Base-by-base conservation (phyloP, 768 basidiomycete species). In the Naganishia kalamii region DNA sequence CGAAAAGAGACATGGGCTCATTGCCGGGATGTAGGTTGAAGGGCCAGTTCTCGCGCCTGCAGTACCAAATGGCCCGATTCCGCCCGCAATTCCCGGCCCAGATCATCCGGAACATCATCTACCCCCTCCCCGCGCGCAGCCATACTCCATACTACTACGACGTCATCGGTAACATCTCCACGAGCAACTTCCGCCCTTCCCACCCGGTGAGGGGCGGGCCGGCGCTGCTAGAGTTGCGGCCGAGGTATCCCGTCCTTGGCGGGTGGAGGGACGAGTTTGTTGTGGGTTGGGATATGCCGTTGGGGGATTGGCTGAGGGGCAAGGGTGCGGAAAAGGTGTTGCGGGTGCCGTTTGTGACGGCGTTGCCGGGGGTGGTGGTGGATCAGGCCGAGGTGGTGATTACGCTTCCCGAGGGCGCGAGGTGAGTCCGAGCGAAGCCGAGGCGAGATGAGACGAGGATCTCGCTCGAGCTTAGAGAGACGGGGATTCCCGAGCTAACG, bases 221-320 rank as follows among this genome's bases (percentile, higher is more conserved):
- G 33, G 70, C 67, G 23, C 68, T 87, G 25, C 81, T 99, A 27
- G 92, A 97, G 72, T 76, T 98, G 52, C 83, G 82, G 43, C 94
- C 96, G 0, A 84, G 96, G 48, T 99, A 92, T 78, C 96, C 96
- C 33, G 73, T 99, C 48, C 77, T 98, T 70, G 96, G 96, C 32
- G 92, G 94, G 46, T 99, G 96, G 96, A 98, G 96, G 74, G 98
- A 94, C 78, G 86, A 82, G 46, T 98, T 93, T 80, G 92, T 90
- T 5, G 82, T 97, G 3, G 96, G 96, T 1, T 99, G 89, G 84
- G 92, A 97, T 71, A 83, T 89, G n/a, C 88, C 87, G 30, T 82
- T 92, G 50, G 83, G 79, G n/a, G 77, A 78, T 33, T 76, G 69
- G n/a, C 46, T 80, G 85, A 90, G 74, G 17, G 83, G 82, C 65